Evolutionary conservation across 495 filamentous ascomycete species (phyloP).

Genomic region (Melanomma pulvis-pyrius): DNA sequence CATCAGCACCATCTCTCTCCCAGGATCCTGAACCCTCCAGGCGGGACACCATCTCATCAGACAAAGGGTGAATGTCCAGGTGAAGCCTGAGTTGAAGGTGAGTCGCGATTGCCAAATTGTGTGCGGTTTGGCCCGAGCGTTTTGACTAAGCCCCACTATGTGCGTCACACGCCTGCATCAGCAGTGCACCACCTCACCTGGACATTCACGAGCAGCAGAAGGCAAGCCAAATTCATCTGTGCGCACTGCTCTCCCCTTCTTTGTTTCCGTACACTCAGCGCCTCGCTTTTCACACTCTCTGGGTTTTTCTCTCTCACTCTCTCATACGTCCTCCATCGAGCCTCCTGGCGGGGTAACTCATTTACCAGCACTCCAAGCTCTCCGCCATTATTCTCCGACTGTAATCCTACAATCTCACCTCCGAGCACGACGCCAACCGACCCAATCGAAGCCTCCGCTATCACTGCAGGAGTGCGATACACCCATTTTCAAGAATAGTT

Average conservation of each 20-base stretch:
- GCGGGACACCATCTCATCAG: background rate
- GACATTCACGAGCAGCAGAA: background rate
- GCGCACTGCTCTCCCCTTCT: background rate
- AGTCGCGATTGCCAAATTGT: background rate
- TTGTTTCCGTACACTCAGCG: background rate
- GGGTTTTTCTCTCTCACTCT: no score
- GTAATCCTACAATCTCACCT: background rate
- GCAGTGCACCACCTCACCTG: background rate
- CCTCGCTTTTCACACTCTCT: no score
- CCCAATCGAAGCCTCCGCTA: background rate
- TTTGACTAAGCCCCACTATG: background rate
- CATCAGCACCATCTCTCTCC: background rate
- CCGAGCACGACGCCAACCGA: background rate
- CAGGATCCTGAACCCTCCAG: background rate
- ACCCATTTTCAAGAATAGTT: background rate
- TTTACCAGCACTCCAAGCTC: no score
- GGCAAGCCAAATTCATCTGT: background rate
- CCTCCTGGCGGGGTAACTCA: background rate
- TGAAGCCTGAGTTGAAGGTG: background rate
- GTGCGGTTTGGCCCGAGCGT: background rate
- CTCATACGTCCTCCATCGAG: background rate
- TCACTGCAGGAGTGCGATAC: background rate
- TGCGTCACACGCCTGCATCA: constrained; percentile 3
- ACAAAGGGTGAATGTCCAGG: background rate
- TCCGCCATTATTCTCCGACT: background rate